These are phyloP conservation scores for Paralagenidium karlingii DNA, from an alignment of 352 stramenopile species.

Conservation along the genomic window DNA sequence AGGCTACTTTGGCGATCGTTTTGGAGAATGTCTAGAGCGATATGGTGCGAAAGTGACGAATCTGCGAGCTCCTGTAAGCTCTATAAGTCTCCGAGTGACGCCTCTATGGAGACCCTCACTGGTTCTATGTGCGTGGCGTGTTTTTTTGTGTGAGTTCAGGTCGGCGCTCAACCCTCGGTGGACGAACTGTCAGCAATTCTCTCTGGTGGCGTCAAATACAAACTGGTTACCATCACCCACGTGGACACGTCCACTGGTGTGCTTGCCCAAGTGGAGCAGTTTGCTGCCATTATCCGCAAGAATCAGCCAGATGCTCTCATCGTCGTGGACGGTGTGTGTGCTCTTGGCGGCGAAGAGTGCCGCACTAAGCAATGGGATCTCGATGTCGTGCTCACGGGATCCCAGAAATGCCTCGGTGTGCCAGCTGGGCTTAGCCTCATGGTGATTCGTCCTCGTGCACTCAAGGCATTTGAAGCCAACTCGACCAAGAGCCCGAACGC, in stretches of 20 bases:
- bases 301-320: conserved; percentile 45
- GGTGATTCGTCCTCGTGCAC: conserved; percentile 48
- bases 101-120: not conserved
- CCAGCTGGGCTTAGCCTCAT: conserved; percentile 50
- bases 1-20: conserved; percentile 69
- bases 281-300: conserved; percentile 36
- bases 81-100: not conserved
- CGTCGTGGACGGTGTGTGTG: conserved; percentile 60
- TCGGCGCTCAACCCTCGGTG: conserved; percentile 37
- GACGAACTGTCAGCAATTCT: conserved; percentile 29
- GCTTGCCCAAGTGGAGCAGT: conserved; percentile 38
- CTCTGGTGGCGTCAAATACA: conserved; percentile 20
- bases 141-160: conserved; percentile 9
- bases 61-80: conserved; percentile 27
- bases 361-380: conserved; percentile 74
- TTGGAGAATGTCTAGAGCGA: conserved; percentile 47
- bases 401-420: conserved; percentile 67
- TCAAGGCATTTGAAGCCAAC: conserved; percentile 47
- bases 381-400: conserved; percentile 65
- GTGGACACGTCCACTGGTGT: conserved; percentile 72
- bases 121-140: not conserved
- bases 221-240: conserved; percentile 64
- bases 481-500: conserved; percentile 6
- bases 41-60: conserved; percentile 57
- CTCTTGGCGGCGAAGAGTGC: conserved; percentile 55